These are phyloP conservation scores for Cylindrodendrum hubeiense DNA, from an alignment of 2,329 filamentous ascomycete species.

Conservation along the genomic window DNA sequence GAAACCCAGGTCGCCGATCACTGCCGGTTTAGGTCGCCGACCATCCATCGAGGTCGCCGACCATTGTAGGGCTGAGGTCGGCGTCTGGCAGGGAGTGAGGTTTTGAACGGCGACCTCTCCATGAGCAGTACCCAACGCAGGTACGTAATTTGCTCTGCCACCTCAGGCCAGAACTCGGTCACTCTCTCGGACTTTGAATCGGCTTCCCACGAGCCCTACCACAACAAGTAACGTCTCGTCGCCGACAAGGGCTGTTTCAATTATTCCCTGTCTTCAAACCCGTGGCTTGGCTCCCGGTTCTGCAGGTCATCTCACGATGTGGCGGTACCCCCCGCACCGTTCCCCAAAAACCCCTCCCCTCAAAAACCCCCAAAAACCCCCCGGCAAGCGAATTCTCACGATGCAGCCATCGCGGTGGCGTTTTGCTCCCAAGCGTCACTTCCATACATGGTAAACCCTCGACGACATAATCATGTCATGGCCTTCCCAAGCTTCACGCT, in stretches of 20 bases:
- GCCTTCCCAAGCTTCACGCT: not conserved
- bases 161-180: not conserved
- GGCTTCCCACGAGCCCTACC: not conserved
- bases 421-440: not conserved
- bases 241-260: not conserved
- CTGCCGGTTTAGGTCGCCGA: slow-evolving; percentile 6
- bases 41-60: slow-evolving; percentile 7
- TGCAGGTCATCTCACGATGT: not conserved
- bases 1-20: not conserved
- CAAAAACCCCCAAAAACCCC: not conserved
- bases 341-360: not conserved
- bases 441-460: not conserved
- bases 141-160: not conserved
- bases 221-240: not conserved
- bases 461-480: not conserved
- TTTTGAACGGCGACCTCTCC: not conserved
- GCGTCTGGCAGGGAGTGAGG: too few relatives aligned
- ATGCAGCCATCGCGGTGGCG: not conserved
- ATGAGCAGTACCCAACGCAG: not conserved
- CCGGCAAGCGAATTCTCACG: not conserved
- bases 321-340: not conserved
- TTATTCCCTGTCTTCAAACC: not conserved
- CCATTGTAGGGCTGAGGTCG: not conserved
- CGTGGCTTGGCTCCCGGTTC: not conserved
- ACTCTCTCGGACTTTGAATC: not conserved